Percentiles rank a stretch among this genome's conserved stretches.
These are phyloP conservation scores for Trichosanthes cucumerina DNA, from an alignment of 306 rosid species.

Conservation along the genomic window DNA sequence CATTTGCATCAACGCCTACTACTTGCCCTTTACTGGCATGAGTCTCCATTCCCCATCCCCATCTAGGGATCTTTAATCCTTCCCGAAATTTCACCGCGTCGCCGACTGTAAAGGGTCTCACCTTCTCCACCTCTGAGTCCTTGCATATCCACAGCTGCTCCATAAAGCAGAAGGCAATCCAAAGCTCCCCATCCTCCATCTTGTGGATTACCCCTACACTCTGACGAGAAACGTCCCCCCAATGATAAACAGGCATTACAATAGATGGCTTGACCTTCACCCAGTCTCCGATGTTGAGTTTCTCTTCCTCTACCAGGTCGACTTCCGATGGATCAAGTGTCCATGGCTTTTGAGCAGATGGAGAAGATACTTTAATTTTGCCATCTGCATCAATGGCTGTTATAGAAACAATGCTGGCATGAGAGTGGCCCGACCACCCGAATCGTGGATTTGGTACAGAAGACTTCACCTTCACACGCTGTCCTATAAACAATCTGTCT, in stretches of 20 bases:
- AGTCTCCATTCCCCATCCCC: slow-evolving; percentile 99
- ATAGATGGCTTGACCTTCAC: slow-evolving; percentile 68
- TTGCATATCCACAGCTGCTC: slow-evolving; percentile 89
- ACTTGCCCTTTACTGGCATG: slow-evolving; percentile 89
- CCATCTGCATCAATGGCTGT: slow-evolving; percentile 93
- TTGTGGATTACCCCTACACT: slow-evolving; percentile 85
- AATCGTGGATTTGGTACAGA: slow-evolving; percentile 71
- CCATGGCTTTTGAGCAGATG: slow-evolving; percentile 84
- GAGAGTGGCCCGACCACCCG: slow-evolving; percentile 97
- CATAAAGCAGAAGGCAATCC: slow-evolving; percentile 85
- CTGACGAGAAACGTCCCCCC: slow-evolving; percentile 90
- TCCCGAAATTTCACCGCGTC: slow-evolving; percentile 77
- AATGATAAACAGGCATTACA: slow-evolving; percentile 81
- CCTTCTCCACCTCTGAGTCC: slow-evolving; percentile 65
- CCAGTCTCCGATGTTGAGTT: slow-evolving; percentile 84
- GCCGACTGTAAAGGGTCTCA: slow-evolving; percentile 61
- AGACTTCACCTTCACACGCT: slow-evolving; percentile 64
- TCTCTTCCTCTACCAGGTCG: slow-evolving; percentile 59
- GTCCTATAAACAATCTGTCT: slow-evolving; percentile 52
- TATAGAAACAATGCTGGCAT: slow-evolving; percentile 61
- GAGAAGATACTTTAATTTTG: slow-evolving; percentile 78
- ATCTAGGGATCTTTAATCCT: slow-evolving; percentile 70
- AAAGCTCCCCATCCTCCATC: slow-evolving; percentile 74
- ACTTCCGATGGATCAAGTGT: slow-evolving; percentile 96
- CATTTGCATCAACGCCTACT: slow-evolving; percentile 92